Evolutionary conservation across 306 rosid genomes (phyloP).

Genomic region (Vigna mungo): DNA sequence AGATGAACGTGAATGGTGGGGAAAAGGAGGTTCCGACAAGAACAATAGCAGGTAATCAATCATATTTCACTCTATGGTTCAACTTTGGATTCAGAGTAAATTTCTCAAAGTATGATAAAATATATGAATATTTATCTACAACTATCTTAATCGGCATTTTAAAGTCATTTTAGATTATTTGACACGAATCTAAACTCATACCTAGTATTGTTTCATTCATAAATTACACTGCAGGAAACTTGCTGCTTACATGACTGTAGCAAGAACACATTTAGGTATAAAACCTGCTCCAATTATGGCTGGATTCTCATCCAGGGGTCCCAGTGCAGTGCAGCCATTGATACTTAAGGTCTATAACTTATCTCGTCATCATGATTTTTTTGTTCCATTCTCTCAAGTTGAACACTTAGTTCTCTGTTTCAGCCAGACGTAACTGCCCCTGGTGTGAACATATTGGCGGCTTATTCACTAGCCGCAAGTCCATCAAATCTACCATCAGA

Average conservation of each 20-base stretch:
- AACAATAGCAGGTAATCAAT: slow-evolving; percentile 54
- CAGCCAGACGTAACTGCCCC: slow-evolving; percentile 84
- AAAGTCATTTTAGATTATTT: not conserved
- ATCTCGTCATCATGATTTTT: not conserved
- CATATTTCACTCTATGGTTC: not conserved
- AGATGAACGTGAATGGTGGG: slow-evolving; percentile 40
- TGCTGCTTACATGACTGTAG: slow-evolving; percentile 51
- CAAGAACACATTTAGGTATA: slow-evolving; percentile 50
- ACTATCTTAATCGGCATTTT: not conserved
- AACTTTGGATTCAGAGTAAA: not conserved
- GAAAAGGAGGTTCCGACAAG: slow-evolving; percentile 42
- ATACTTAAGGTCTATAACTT: slow-evolving; percentile 65
- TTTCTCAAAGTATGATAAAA: not conserved
- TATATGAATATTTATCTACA: not conserved
- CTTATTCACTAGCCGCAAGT: slow-evolving; percentile 46
- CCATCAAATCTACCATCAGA: slow-evolving; percentile 44
- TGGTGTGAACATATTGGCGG: slow-evolving; percentile 64
- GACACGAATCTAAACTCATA: not conserved
- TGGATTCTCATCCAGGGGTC: slow-evolving; percentile 79
- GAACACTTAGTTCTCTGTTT: slow-evolving; percentile 14
- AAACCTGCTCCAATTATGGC: slow-evolving; percentile 73
- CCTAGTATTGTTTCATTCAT: not conserved
- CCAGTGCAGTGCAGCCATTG: slow-evolving; percentile 50
- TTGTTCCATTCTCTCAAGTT: not conserved
- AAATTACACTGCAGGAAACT: slow-evolving; percentile 49